These are phyloP conservation scores for Alloascoidea hylecoeti DNA, from an alignment of 805 yeast genomes.

Conservation along the genomic window DNA sequence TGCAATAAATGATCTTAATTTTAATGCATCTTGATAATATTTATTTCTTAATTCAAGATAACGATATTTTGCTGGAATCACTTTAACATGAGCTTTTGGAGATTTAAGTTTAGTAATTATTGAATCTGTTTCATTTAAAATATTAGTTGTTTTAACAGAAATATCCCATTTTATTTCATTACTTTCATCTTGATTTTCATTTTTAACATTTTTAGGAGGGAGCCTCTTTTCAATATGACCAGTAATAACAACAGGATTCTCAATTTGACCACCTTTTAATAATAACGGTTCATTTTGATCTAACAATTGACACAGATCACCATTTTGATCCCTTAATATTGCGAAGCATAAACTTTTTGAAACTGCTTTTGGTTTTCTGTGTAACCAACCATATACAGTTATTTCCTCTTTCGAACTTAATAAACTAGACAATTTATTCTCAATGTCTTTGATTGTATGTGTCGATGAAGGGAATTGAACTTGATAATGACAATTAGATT, in stretches of 20 bases:
- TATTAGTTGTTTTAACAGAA: conserved; percentile 30
- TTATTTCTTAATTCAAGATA: conserved; percentile 62
- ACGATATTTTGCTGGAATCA: conserved; percentile 68
- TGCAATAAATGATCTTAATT: conserved; percentile 30
- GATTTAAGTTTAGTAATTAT: conserved; percentile 58
- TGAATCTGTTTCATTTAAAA: conserved; percentile 48
- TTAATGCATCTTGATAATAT: conserved; percentile 27
- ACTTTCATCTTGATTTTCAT: too few species aligned
- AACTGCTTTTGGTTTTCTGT: conserved; percentile 55
- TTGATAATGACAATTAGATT: too few species aligned
- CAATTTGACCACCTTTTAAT: conserved; percentile 40
- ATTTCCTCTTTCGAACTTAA: conserved; percentile 16
- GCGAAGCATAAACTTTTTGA: conserved; percentile 60
- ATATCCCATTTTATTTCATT: conserved; percentile 37
- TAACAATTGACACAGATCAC: conserved; percentile 49
- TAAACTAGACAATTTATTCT: not conserved
- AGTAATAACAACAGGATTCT: conserved; percentile 57
- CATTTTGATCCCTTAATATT: conserved; percentile 58
- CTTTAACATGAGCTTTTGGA: conserved; percentile 35
- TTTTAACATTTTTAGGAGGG: too few species aligned
- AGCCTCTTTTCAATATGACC: conserved; percentile 31
- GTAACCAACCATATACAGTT: conserved; percentile 72
- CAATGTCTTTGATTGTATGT: conserved; percentile 8
- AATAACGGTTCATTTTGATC: conserved; percentile 21
- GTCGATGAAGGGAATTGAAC: conserved; percentile 12